Base-by-base conservation (phyloP, 768 basidiomycete species). In the Naganishia randhawae region DNA sequence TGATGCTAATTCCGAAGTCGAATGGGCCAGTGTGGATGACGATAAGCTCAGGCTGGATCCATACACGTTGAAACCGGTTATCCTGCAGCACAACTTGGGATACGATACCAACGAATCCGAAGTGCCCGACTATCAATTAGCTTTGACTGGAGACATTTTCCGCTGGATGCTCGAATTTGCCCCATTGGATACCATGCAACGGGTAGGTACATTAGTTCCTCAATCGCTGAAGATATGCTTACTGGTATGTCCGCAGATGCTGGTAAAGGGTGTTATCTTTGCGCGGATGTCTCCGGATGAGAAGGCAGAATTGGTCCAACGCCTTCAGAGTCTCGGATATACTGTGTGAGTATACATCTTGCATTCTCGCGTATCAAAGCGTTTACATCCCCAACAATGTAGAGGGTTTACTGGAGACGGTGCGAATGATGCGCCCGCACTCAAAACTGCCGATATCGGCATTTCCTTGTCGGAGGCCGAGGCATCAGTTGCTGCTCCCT, bases 271-370 rank as follows among this genome's bases (percentile, higher is more conserved):
- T 1, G 91, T 96, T 77, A 88, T 98, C 52, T 99, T 93, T 78
- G 94, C 96, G 10, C 86, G 96, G 27, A 98, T 99, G 96, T 99
- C 96, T 10, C 96, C 96, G 0, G 96, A 98, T 76, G 96, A 98
- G 83, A 99, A 99, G 82, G 95, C 97, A 73, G 96, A 99, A 78
- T 87, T 98, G 19, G 91, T 99, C 19, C 95, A 98, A 79, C 86
- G 95, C 1, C 83, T 99, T 13, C 96, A 98, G 74, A 83, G 85
- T 1, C 84, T 99, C 27, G 96, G 95, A 11, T 99, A 98, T 77
- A 95, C 90, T 0, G 96, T 98, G 16, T 61, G 39, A 35, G 57
- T 61, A 29, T 9, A 8, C 51, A 2, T 22, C 17, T 17, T 31
- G 7, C 7, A 25, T 31, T 31, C 29, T 4, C 17, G 51, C 27